Evolutionary conservation across 176 grass and related monocot species (phyloP).

Genomic region (Carex myosuroides): DNA sequence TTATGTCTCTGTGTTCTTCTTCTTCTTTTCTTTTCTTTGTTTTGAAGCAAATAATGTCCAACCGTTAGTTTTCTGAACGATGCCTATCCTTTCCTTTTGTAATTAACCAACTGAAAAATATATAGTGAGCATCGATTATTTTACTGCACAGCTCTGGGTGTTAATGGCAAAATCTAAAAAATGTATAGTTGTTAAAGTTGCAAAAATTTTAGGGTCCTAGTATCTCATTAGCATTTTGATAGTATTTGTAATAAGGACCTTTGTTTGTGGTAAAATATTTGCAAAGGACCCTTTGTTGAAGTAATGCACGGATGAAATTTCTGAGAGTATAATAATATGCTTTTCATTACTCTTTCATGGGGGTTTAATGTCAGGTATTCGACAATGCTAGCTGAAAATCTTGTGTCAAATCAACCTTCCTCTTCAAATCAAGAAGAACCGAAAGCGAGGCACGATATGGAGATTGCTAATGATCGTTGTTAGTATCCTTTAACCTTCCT

Average conservation of each 20-base stretch:
- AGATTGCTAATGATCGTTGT: constrained; percentile 36
- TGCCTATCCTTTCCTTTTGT: background rate
- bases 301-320: background rate
- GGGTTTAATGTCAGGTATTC: constrained; percentile 61
- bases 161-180: background rate
- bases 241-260: background rate
- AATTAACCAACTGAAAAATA: background rate
- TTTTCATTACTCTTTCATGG: background rate
- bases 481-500: background rate
- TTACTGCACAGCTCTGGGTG: background rate
- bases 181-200: background rate
- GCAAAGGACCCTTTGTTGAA: background rate
- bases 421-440: constrained; percentile 29
- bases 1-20: background rate
- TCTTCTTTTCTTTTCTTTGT: background rate
- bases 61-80: background rate
- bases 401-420: constrained; percentile 54
- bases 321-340: background rate
- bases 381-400: constrained; percentile 98
- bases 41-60: background rate
- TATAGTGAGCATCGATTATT: background rate
- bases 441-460: constrained; percentile 26
- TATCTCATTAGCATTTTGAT: background rate
- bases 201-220: background rate
- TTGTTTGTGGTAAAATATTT: constrained; percentile 22